Evolutionary conservation across 2,329 filamentous ascomycete species (phyloP).

Genomic region (Calonectria pseudoreteaudii): DNA sequence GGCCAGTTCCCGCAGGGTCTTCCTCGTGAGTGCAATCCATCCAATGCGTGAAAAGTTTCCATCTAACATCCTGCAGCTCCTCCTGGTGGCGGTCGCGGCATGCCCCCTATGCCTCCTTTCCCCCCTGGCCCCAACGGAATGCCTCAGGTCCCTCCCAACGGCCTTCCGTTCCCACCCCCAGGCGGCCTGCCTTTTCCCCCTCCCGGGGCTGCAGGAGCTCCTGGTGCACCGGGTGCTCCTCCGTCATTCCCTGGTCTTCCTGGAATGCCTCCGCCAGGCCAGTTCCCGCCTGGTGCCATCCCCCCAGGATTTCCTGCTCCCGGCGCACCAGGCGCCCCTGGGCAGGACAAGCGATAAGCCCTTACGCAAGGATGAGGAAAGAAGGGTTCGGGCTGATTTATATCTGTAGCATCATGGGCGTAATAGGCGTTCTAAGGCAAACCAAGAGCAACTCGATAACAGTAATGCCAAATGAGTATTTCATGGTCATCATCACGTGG

Average conservation of each 20-base stretch:
- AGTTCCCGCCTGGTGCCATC: constrained; percentile 54
- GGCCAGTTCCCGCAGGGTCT: constrained; percentile 55
- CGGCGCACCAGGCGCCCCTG: constrained; percentile 50
- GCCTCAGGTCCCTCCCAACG: constrained; percentile 54
- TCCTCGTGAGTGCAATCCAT: constrained; percentile 62
- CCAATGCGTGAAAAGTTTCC: not conserved
- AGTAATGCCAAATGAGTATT: constrained; percentile 16
- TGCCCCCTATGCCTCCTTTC: constrained; percentile 59
- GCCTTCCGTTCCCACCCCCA: constrained; percentile 50
- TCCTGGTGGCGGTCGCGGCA: constrained; percentile 64
- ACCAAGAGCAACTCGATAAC: constrained; percentile 14
- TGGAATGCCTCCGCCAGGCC: constrained; percentile 54
- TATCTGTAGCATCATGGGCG: constrained; percentile 43
- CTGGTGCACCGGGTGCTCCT: constrained; percentile 42
- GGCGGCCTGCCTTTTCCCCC: constrained; percentile 52
- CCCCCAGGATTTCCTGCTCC: constrained; percentile 50
- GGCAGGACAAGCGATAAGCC: constrained; percentile 54
- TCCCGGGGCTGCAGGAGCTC: constrained; percentile 46
- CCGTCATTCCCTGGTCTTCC: constrained; percentile 49
- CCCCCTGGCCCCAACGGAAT: constrained; percentile 58
- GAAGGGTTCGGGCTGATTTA: constrained; percentile 32
- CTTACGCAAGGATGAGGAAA: not conserved
- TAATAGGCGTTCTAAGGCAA: constrained; percentile 47
- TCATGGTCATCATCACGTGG: constrained; percentile 5
- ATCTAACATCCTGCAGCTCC: constrained; percentile 50